Evolutionary conservation across 2,329 filamentous ascomycete species (phyloP).

Genomic region (Ophiostoma populinum): DNA sequence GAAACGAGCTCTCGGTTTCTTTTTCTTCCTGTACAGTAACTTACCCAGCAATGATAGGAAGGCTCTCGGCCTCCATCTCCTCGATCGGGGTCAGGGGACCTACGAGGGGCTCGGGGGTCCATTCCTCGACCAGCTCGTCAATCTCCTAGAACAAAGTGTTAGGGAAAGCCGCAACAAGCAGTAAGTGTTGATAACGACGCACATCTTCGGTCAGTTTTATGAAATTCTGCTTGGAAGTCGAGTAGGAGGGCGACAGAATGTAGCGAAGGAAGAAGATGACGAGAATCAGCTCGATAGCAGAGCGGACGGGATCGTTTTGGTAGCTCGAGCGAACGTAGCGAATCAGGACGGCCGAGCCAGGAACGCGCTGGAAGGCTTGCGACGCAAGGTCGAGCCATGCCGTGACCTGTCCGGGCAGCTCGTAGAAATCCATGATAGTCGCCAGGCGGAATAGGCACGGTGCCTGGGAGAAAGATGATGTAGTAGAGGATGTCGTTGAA

Average conservation of each 20-base stretch:
- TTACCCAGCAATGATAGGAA: constrained; percentile 78
- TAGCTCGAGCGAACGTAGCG: constrained; percentile 96
- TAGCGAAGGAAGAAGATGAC: constrained; percentile 94
- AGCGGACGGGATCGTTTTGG: constrained; percentile 89
- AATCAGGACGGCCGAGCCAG: constrained; percentile 82
- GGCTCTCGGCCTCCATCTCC: constrained; percentile 64
- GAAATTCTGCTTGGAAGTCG: constrained; percentile 75
- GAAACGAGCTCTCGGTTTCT: too few relatives aligned
- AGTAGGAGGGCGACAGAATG: constrained; percentile 79
- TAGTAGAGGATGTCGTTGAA: too few relatives aligned
- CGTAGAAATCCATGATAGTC: constrained; percentile 43
- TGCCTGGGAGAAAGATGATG: neutral
- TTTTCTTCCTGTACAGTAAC: too few relatives aligned
- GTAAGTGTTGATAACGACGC: constrained; percentile 5
- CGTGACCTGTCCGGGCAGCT: constrained; percentile 36
- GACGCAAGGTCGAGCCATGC: constrained; percentile 34
- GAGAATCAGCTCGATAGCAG: constrained; percentile 80
- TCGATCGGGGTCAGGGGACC: constrained; percentile 56
- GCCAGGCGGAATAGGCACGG: neutral
- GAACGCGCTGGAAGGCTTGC: constrained; percentile 69
- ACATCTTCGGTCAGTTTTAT: constrained; percentile 74
- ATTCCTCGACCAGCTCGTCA: constrained; percentile 90
- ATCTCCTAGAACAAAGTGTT: constrained; percentile 42
- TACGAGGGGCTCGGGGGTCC: constrained; percentile 86
- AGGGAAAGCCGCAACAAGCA: neutral